Evolutionary conservation across 176 grass and related monocot species (phyloP).

Genomic region (Triticum turgidum): DNA sequence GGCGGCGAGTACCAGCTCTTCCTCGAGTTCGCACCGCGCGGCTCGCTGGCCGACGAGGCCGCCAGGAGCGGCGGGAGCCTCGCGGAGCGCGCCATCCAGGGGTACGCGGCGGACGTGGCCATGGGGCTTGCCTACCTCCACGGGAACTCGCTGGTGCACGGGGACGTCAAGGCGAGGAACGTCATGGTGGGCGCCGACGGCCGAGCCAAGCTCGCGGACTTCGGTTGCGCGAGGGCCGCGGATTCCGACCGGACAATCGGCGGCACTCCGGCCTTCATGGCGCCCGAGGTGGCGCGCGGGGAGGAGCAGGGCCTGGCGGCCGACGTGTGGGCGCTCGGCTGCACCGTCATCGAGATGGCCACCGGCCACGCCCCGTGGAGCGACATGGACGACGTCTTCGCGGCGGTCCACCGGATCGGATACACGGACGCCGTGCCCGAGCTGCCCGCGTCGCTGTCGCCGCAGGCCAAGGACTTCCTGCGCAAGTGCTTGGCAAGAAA

Average conservation of each 20-base stretch:
- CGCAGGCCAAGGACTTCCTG: constrained; percentile 57
- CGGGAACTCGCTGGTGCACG: constrained; percentile 48
- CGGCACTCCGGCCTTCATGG: constrained; percentile 86
- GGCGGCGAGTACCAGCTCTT: constrained; percentile 44
- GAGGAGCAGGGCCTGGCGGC: constrained; percentile 61
- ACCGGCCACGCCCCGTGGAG: constrained; percentile 57
- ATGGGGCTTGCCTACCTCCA: constrained; percentile 61
- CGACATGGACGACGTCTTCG: constrained; percentile 31
- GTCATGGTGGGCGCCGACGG: constrained; percentile 65
- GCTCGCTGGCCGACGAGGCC: constrained; percentile 54
- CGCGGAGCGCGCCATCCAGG: constrained; percentile 28
- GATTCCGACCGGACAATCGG: constrained; percentile 19
- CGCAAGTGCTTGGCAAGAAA: constrained; percentile 54
- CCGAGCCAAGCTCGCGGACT: constrained; percentile 61
- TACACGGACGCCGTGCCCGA: constrained; percentile 57
- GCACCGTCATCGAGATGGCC: constrained; percentile 68
- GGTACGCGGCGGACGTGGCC: constrained; percentile 48
- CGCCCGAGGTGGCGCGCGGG: constrained; percentile 72
- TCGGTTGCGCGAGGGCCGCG: constrained; percentile 50
- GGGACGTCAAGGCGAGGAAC: constrained; percentile 67
- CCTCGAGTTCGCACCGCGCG: constrained; percentile 70
- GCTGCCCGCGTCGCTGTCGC: constrained; percentile 52
- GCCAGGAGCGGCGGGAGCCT: constrained; percentile 26
- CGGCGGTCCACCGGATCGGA: constrained; percentile 60
- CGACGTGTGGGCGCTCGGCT: constrained; percentile 80